Percentiles rank a stretch among this genome's conserved stretches.
Conservation (phyloP, 2,329 filamentous ascomycete genomes). For the Coniochaeta sp. region DNA sequence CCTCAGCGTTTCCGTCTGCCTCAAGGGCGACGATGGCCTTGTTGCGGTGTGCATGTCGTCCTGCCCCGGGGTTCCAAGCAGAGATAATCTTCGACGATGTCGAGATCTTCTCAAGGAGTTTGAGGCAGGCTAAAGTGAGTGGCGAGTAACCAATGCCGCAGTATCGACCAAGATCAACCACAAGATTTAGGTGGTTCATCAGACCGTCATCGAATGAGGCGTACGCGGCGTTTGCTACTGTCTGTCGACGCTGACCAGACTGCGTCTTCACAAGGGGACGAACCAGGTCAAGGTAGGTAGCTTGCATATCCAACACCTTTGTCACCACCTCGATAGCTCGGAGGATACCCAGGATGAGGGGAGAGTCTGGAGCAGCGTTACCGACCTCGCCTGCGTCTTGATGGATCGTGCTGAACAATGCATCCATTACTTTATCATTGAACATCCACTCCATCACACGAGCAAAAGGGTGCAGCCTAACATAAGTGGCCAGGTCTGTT, state of each 20-base stretch:
- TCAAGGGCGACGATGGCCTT: constrained; percentile 86
- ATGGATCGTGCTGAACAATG: constrained; percentile 71
- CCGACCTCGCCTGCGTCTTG: constrained; percentile 68
- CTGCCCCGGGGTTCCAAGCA: constrained; percentile 54
- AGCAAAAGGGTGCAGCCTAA: constrained; percentile 83
- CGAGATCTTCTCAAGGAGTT: constrained; percentile 78
- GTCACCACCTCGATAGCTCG: constrained; percentile 79
- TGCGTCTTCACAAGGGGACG: constrained; percentile 68
- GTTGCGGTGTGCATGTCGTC: constrained; percentile 61
- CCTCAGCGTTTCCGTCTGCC: constrained; percentile 68
- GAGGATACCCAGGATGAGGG: constrained; percentile 70
- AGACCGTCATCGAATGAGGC: constrained; percentile 91
- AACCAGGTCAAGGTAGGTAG: constrained; percentile 86
- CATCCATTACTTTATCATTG: constrained; percentile 78
- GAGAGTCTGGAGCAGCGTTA: constrained; percentile 67
- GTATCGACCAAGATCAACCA: constrained; percentile 79
- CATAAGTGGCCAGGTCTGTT: constrained; percentile 70
- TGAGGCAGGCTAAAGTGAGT: constrained; percentile 72
- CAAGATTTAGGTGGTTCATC: constrained; percentile 67
- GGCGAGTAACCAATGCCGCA: constrained; percentile 77
- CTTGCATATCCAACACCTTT: constrained; percentile 75
- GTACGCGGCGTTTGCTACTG: constrained; percentile 68
- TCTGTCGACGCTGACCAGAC: constrained; percentile 46
- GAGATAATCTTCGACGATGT: constrained; percentile 75
- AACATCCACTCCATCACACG: constrained; percentile 98